phyloP scores from a whole-genome alignment of 2,329 filamentous ascomycete genomes.

The Penicillium polonicum region DNA sequence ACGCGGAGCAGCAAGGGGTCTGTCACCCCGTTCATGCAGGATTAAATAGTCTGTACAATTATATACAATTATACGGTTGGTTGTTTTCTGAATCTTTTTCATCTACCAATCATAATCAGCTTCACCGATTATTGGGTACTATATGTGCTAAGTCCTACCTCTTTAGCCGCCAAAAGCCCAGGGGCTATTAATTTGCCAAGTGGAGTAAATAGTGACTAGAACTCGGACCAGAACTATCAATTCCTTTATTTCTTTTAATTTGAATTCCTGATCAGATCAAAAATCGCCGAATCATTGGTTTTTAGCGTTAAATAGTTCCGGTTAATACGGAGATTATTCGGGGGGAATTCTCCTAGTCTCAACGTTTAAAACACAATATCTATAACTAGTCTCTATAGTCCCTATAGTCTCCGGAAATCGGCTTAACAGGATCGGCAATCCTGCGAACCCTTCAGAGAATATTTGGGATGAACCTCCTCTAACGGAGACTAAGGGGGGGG shows the following conservation, averaged over 20 bases:
- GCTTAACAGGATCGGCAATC: background rate
- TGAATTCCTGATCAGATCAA: background rate
- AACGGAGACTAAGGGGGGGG: background rate
- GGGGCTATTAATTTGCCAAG: background rate
- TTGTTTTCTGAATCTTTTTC: slow-evolving; percentile 1
- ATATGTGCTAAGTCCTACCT: slow-evolving; percentile 3
- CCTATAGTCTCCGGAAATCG: no score
- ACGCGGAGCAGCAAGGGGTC: slow-evolving; percentile 36
- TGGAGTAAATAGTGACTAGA: background rate
- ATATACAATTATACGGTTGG: background rate
- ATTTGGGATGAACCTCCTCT: background rate
- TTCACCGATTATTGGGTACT: background rate
- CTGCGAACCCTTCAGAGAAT: background rate
- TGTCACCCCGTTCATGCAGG: slow-evolving; percentile 27
- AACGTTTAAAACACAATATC: background rate
- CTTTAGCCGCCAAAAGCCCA: background rate
- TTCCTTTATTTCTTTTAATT: no score
- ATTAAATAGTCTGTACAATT: slow-evolving; percentile 20
- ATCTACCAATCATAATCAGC: background rate
- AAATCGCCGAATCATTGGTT: background rate
- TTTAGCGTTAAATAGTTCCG: slow-evolving; percentile 4
- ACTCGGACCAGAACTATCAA: no score
- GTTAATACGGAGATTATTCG: slow-evolving; percentile 9
- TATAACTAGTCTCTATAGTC: no score
- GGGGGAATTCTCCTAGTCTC: slow-evolving; percentile 7